Base-by-base conservation (phyloP, 2,329 filamentous ascomycete genomes). In the Fusarium falciforme region DNA sequence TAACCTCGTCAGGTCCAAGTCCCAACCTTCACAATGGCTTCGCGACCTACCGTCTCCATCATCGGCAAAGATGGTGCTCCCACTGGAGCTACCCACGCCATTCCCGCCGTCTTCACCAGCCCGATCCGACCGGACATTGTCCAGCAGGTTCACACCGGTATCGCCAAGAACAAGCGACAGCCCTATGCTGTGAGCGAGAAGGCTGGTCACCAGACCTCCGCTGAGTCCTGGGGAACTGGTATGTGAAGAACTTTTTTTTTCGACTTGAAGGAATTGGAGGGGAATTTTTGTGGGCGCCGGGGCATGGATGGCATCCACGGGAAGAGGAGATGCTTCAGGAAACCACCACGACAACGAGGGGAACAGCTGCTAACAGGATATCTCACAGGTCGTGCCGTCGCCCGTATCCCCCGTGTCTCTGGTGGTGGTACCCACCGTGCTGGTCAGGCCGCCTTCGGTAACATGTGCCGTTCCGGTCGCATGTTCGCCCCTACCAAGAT, bases 401-500 rank as follows among this genome's bases (percentile, higher is more conserved):
- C 96, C 87, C 96, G 96, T 98, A 99, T 99, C 84, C 96, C 97
- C 84, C 96, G 96, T 98, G 96, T 99, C 87, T 98, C 96, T 85
- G 96, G 96, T 92, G 96, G 96, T 90, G 96, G 96, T 94, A 99
- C 96, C 86, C 96, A 99, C 93, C 96, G 96, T 91, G 96, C 96
- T 85, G 96, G 96, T 90, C 96, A 99, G 91, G 96, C 96, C 87
- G 96, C 96, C 82, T 99, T 98, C 88, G 96, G 96, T 94, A 99
- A 99, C 94, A 95, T 96, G 95, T 99, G 96, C 90, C 95, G 96
- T 87, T 98, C 96, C 85, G 96, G 97, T 90, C 96, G 96, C 89
- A 99, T 99, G 96, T 99, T 99, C 89, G 96, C 96, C 81, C 96
- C 96, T 80, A 99, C 96, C 89, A 99, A 99, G 93, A 93, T 98